These are phyloP conservation scores for Populus alba DNA, from an alignment of 345 rosid genomes.

Conservation along the genomic window DNA sequence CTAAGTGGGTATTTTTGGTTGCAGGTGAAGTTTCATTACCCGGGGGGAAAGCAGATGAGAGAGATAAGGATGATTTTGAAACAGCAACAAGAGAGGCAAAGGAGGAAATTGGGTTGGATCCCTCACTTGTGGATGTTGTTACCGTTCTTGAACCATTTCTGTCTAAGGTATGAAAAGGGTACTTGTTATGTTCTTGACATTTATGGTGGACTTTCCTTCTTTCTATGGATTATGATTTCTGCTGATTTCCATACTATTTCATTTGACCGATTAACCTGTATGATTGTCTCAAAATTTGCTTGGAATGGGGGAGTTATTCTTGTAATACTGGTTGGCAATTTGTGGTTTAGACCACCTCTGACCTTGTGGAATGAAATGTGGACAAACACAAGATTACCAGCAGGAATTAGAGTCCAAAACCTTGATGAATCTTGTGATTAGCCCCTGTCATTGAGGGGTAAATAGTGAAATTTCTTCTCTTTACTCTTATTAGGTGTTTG, in stretches of 20 bases:
- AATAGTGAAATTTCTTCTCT: background rate
- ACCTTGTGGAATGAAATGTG: background rate
- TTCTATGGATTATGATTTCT: background rate
- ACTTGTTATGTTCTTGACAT: background rate
- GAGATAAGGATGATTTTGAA: conserved; percentile 59
- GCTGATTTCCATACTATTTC: background rate
- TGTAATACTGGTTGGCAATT: background rate
- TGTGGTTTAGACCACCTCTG: background rate
- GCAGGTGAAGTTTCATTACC: conserved; percentile 83
- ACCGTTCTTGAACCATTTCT: conserved; percentile 81
- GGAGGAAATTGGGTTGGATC: conserved; percentile 74
- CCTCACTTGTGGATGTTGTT: conserved; percentile 60
- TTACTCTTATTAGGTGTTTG: background rate
- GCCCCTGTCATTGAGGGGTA: background rate
- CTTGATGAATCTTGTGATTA: background rate
- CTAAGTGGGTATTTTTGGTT: conserved; percentile 17
- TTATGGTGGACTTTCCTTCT: background rate
- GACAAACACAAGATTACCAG: background rate
- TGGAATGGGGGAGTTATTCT: background rate
- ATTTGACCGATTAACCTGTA: background rate
- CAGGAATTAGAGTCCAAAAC: background rate
- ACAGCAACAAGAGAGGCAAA: conserved; percentile 70
- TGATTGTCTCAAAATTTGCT: background rate
- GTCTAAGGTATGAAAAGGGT: conserved; percentile 61
- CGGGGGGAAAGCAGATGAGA: conserved; percentile 73